Evolutionary conservation across 805 yeast species (phyloP).

Genomic region (Allodekkera sacchari): DNA sequence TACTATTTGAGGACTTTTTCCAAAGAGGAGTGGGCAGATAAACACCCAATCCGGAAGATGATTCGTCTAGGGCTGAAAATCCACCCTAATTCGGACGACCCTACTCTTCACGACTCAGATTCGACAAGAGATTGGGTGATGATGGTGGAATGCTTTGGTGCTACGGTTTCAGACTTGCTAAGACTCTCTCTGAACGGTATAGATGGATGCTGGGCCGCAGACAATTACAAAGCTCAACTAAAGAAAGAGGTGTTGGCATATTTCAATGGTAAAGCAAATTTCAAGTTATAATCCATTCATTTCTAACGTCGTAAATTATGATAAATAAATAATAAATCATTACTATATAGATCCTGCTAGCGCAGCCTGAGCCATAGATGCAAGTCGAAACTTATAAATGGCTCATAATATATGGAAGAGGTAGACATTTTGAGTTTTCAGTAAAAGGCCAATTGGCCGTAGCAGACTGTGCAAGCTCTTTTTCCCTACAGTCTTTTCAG

Average conservation of each 20-base stretch:
- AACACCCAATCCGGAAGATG: conserved; percentile 25
- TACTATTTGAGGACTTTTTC: conserved; percentile 21
- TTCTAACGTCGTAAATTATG: background rate
- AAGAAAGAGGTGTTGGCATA: conserved; percentile 4
- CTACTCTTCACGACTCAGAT: conserved; percentile 22
- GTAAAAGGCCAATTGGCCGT: too few species aligned
- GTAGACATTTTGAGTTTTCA: too few species aligned
- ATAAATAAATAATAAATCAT: too few species aligned
- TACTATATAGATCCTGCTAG: too few species aligned
- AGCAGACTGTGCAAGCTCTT: too few species aligned
- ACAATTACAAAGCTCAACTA: conserved; percentile 12
- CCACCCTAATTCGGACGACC: conserved; percentile 27
- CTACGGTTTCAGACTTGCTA: conserved; percentile 14
- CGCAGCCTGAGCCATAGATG: too few species aligned
- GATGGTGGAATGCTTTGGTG: conserved; percentile 24
- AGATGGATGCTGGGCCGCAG: conserved; percentile 22
- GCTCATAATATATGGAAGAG: too few species aligned
- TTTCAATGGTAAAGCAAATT: too few species aligned
- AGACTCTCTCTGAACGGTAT: conserved; percentile 19
- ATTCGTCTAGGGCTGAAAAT: conserved; percentile 18
- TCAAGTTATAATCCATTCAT: too few species aligned
- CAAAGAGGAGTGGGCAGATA: conserved; percentile 22
- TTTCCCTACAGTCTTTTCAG: too few species aligned
- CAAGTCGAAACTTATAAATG: too few species aligned
- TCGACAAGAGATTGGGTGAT: conserved; percentile 24